Base-by-base conservation (phyloP, 2,329 filamentous ascomycete genomes). In the Celoporthe dispersa region DNA sequence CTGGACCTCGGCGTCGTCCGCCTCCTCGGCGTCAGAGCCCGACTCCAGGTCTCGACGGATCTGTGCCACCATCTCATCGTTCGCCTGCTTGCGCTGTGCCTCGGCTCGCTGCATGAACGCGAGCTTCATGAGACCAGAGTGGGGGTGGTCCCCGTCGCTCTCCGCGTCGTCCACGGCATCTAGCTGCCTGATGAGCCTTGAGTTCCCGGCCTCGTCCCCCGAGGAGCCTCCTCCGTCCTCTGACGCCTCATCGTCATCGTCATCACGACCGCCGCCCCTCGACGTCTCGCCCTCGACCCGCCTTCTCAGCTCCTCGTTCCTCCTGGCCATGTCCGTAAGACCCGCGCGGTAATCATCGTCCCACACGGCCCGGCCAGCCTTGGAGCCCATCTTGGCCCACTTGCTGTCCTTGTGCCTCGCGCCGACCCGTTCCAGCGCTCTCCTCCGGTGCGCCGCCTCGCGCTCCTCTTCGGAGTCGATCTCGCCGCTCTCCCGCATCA, bases 101-200 rank as follows among this genome's bases (percentile, higher is more conserved):
- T 98, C 94, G 1, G 94, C 93, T 74, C 91, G 94, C 76, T 91
- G 90, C 96, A 99, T 98, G 79, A 99, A 99, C 72, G 93, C 93
- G 91, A 99, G 94, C 66, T 88, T 87, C 80, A 93, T 90, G 8
- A 99, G 82, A 75, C 89, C 91, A 19, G 91, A 90, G 74, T 87
- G 85, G 0, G 87, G 87, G n/a, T 81, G 82, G 31, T 87, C 85
- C 19, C 85, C 81, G 11, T 81, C 77, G 44, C 83, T 81, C 12
- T 84, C 80, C 25, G 81, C 80, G 22, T 82, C 81, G 9, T 62
- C 72, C 8, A 84, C 74, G 72, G 78, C 82, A 71, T 82, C 83
- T 64, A 86, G 81, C 72, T 86, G 78, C 53, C 81, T 81, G 57
- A 90, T 79, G 16, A 89, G 77, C 48, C 83, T 81, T 70, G 80